phyloP scores from a whole-genome alignment of 2,329 filamentous ascomycete species.

The Penicillium sp. region DNA sequence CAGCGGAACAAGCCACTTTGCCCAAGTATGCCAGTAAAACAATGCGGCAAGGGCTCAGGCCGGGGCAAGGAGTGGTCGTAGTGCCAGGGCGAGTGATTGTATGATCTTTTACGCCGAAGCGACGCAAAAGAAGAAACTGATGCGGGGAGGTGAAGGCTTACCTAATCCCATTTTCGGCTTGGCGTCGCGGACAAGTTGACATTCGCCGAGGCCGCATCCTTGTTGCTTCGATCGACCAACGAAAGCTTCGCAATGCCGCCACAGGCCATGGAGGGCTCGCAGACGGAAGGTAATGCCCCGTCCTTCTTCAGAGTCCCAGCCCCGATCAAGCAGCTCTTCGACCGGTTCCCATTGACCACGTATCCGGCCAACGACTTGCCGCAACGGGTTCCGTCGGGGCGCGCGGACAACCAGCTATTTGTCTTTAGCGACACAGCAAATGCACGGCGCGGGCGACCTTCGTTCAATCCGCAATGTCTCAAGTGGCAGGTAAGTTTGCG shows the following conservation, averaged over 20 bases:
- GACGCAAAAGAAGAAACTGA: constrained; percentile 6
- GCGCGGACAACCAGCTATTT: constrained; percentile 64
- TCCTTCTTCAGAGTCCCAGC: constrained; percentile 56
- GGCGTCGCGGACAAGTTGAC: constrained; percentile 6
- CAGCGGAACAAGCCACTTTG: constrained; percentile 3
- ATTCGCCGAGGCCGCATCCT: constrained; percentile 9
- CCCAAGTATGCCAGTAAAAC: constrained; percentile 6
- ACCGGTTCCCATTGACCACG: constrained; percentile 74
- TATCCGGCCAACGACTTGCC: constrained; percentile 77
- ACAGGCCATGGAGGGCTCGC: constrained; percentile 23
- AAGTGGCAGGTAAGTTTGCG: constrained; percentile 81
- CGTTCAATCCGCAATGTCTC: constrained; percentile 88
- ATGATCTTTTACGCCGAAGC: background rate
- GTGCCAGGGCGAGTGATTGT: background rate
- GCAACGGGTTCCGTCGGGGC: constrained; percentile 54
- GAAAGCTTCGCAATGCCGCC: constrained; percentile 27
- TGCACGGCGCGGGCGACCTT: constrained; percentile 64
- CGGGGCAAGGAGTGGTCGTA: background rate
- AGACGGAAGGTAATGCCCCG: constrained; percentile 26
- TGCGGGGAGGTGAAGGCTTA: constrained; percentile 8
- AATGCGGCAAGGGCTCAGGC: background rate
- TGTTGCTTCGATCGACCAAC: constrained; percentile 7
- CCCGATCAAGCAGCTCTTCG: constrained; percentile 80
- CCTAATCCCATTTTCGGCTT: constrained; percentile 3
- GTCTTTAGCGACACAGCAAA: constrained; percentile 72